Percentiles rank a stretch among this genome's conserved stretches.
Evolutionary conservation across 164 flowering plant genomes (phyloP).

Genomic region (Vitis labrusca): DNA sequence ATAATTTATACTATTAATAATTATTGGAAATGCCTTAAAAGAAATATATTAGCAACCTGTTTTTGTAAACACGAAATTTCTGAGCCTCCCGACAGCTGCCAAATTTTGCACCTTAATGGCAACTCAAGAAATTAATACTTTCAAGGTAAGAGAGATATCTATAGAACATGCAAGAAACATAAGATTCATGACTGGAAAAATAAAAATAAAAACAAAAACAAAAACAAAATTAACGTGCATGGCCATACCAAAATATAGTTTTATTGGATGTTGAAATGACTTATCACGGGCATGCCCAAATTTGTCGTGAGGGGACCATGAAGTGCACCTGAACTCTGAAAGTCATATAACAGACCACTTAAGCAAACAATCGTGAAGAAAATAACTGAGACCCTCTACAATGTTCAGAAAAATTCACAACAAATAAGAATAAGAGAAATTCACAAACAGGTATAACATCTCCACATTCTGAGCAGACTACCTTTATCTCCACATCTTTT

Average conservation of each 20-base stretch:
- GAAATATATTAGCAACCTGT: slow-evolving; percentile 45
- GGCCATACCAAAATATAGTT: slow-evolving; percentile 77
- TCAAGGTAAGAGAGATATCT: too few species aligned
- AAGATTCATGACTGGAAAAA: neutral
- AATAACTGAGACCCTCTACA: neutral
- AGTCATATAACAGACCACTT: slow-evolving; percentile 9
- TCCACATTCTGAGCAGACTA: slow-evolving; percentile 21
- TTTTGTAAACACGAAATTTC: slow-evolving; percentile 66
- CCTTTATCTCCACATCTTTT: slow-evolving; percentile 89
- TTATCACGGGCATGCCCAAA: slow-evolving; percentile 72
- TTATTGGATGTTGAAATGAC: slow-evolving; percentile 92
- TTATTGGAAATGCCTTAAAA: too few species aligned
- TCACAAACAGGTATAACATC: neutral
- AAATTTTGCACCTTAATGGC: slow-evolving; percentile 71
- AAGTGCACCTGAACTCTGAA: slow-evolving; percentile 71
- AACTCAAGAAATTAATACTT: slow-evolving; percentile 7
- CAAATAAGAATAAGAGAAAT: slow-evolving; percentile 1
- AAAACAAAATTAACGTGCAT: neutral
- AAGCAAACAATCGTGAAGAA: neutral
- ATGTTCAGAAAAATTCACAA: neutral
- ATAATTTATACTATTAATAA: too few species aligned
- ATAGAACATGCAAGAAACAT: neutral
- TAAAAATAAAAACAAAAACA: neutral
- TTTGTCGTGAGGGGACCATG: slow-evolving; percentile 67
- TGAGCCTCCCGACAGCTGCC: slow-evolving; percentile 79